A percentile compares a stretch with the other conserved stretches of the same genome.
Conservation (phyloP, 306 rosid species). For the Senna siamea region DNA sequence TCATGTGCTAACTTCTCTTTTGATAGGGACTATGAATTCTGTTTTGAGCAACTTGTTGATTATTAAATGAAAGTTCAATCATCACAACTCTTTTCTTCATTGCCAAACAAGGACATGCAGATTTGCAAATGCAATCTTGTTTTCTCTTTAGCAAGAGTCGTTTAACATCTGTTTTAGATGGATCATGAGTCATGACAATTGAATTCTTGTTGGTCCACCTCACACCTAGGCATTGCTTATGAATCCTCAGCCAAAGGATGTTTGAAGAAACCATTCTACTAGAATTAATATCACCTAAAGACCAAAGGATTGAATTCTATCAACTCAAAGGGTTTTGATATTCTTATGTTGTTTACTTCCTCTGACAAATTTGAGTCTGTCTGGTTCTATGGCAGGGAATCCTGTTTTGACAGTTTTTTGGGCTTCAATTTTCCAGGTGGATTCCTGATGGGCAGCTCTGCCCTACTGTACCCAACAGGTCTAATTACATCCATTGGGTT, state of each 20-base stretch:
- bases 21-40: too few species aligned
- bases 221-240: neutral
- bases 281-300: neutral
- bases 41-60: too few species aligned
- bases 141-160: neutral
- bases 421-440: conserved; percentile 64
- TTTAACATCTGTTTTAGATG: neutral
- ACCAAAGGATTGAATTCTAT: neutral
- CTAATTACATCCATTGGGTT: conserved; percentile 90
- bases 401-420: conserved; percentile 11
- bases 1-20: neutral
- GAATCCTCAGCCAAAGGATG: neutral
- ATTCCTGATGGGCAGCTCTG: conserved; percentile 95
- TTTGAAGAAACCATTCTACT: neutral
- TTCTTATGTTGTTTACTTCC: neutral
- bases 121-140: neutral
- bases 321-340: neutral
- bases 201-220: too few species aligned
- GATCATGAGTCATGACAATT: too few species aligned
- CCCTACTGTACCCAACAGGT: conserved; percentile 93
- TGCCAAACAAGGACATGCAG: neutral
- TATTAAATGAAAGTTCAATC: neutral
- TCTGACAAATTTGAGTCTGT: neutral
- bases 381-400: conserved; percentile 5
- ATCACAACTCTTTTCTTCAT: neutral